Evolutionary conservation across 768 basidiomycete species (phyloP), one percentile per base, ranked within the genome.

Genomic region (Boletus fagicola): DNA sequence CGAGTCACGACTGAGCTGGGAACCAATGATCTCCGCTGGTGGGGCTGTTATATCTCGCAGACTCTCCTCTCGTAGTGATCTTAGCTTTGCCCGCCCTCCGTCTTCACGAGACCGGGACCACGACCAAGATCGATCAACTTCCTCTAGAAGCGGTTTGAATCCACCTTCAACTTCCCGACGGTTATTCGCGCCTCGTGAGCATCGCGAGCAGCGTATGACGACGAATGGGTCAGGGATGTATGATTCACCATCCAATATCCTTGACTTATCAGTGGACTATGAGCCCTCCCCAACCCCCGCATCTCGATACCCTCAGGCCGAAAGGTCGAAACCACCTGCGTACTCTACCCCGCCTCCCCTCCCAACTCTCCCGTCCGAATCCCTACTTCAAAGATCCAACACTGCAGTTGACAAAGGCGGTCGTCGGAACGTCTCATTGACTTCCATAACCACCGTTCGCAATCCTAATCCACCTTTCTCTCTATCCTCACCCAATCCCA

Each of bases 341-440:
- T 65, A 87, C 24, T 61, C 78, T 2, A 82, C 86, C 4, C 83
- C 87, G 0, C 80, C 82, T 43, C 83, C 87, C 0, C 74, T 87
- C 2, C 80, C 85, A 1, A 74, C 76, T 24, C 76, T 86, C 11
- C 84, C 84, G 0, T 86, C 86, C 2, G 87, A 89, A 66, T 76
- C 79, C 1, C 61, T 73, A 13, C 62, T 75, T 20, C 62, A 56
- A 57, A 68, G 64, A 51, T 61, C 72, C 16, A 67, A 49, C 30
- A 55, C 51, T 5, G 38, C 58, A 1, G 46, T 56, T 6, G 75
- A 74, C 33, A 72, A 65, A 53, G 57, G 60, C n/a, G 56, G 61
- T 36, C 73, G 77, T 38, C 73, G 76, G 30, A 81, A 78, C 59
- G 62, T 72, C 22, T 84, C 84, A 4, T 70, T 76, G 46, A 68